These are phyloP conservation scores for Rhodomyrtus psidioides DNA, from an alignment of 441 rosid genomes.

Conservation along the genomic window DNA sequence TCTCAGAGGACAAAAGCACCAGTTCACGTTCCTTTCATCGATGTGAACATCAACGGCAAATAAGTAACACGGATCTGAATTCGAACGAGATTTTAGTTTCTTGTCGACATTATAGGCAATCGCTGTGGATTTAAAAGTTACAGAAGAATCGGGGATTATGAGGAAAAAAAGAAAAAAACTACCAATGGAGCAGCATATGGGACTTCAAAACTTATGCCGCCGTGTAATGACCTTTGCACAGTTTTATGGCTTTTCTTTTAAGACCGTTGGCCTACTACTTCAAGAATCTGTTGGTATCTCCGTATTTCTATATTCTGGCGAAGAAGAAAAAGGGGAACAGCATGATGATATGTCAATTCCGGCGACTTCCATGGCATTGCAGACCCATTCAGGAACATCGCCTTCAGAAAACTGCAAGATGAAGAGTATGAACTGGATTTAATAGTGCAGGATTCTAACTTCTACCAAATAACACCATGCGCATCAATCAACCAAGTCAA, in stretches of 20 bases:
- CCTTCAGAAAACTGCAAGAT: slow-evolving; percentile 61
- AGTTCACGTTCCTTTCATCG: background rate
- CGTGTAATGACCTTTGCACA: background rate
- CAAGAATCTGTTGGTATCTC: background rate
- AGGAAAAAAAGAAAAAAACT: background rate
- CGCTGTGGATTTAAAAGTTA: background rate
- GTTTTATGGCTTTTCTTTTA: background rate
- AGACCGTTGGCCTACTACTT: background rate
- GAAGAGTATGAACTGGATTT: background rate
- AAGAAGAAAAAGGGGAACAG: slow-evolving; percentile 21
- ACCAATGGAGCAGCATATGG: slow-evolving; percentile 10
- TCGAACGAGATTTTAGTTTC: background rate
- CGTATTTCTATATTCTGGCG: background rate
- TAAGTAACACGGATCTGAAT: background rate
- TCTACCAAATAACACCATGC: background rate
- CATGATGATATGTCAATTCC: slow-evolving; percentile 60
- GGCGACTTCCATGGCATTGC: slow-evolving; percentile 85
- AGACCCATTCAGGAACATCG: slow-evolving; percentile 69
- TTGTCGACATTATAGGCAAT: background rate
- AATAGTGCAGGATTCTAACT: background rate
- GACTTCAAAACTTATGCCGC: slow-evolving; percentile 35
- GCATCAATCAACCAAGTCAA: background rate
- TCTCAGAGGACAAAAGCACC: background rate
- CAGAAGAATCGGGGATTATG: background rate
- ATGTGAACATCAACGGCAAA: background rate